These are phyloP conservation scores for Penicillium aurantiogriseum DNA, from an alignment of 2,329 filamentous ascomycete species.

Conservation along the genomic window DNA sequence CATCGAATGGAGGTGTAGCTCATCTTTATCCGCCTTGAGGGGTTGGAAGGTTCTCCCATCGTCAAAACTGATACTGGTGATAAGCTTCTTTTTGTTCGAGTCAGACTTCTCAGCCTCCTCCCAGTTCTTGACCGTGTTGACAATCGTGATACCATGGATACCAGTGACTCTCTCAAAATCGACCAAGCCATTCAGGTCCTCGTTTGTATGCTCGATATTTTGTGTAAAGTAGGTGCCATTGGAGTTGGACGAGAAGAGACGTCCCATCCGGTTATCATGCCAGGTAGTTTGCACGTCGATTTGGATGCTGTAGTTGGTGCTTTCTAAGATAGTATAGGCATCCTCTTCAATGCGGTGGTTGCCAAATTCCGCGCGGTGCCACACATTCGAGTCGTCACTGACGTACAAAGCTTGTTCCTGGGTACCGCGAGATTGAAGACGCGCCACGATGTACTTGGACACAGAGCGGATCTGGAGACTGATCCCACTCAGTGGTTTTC, in stretches of 20 bases:
- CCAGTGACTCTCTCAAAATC: slow-evolving; percentile 93
- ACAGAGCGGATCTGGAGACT: slow-evolving; percentile 78
- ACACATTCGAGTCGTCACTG: slow-evolving; percentile 75
- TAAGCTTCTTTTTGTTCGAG: slow-evolving; percentile 62
- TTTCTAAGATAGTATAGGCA: slow-evolving; percentile 90
- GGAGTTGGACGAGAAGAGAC: slow-evolving; percentile 92
- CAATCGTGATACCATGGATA: slow-evolving; percentile 87
- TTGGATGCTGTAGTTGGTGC: slow-evolving; percentile 96
- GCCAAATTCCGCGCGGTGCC: slow-evolving; percentile 90
- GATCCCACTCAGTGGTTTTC: slow-evolving; percentile 68
- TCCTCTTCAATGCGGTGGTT: slow-evolving; percentile 80
- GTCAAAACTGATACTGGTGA: slow-evolving; percentile 87
- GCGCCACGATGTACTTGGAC: slow-evolving; percentile 83
- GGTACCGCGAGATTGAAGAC: slow-evolving; percentile 73
- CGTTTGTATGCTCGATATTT: slow-evolving; percentile 90
- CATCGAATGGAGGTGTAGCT: slow-evolving; percentile 87
- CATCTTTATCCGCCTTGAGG: slow-evolving; percentile 64
- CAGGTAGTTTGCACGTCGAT: slow-evolving; percentile 79
- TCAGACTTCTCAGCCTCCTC: slow-evolving; percentile 63
- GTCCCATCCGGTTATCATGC: slow-evolving; percentile 69
- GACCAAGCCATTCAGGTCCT: slow-evolving; percentile 70
- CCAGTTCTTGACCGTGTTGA: slow-evolving; percentile 87
- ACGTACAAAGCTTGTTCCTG: slow-evolving; percentile 91
- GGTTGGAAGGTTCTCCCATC: slow-evolving; percentile 83
- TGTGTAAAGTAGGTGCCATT: slow-evolving; percentile 94